Base-by-base conservation (phyloP, 306 rosid genomes). In the Cicer judaicum region DNA sequence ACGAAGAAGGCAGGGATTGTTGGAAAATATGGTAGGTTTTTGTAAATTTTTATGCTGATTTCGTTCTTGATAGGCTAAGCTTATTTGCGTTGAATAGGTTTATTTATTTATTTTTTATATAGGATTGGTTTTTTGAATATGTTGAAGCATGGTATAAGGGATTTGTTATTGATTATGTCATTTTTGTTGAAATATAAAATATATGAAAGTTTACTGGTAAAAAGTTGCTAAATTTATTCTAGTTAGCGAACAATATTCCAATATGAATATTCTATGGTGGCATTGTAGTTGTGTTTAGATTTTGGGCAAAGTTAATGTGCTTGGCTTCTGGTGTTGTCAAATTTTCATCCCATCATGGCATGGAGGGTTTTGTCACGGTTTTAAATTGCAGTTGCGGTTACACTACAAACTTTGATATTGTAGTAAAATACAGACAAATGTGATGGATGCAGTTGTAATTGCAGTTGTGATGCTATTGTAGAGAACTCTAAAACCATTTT, bases 1-100 rank as follows among this genome's bases (percentile, higher is more conserved):
- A 90, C 93, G 7, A 90, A 90, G 90, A 90, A 90, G 87, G 91
- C 91, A 2, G 90, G 96, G 34, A 90, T 88, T 59, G 93, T 90
- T 7, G 96, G 93, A 36, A 90, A 88, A 52, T 88, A 90, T 55
- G 96, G 93, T 88, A 19, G 39, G 85, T 47, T 49, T 49, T 71
- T 55, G 13, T 54, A 41, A 9, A 2, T 39, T 7, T 7, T 36
- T 7, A 18, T 41, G 68, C 64, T 57, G 14, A 21, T 57, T 57
- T 36, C n/a, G 41, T 57, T 57, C 8, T 21, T 1, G 40, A 29
- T 57, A 10, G 14, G 64, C 14, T 57, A 15, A 63, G 24, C 14
- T 39, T 3, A 39, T 40, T 63, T 57, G 2, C 4, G 9, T 55
- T 55, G 13, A 39, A 9, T 55, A 55, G 38, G 62, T 0, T 10